Evolutionary conservation across 129 eudicot genomes (phyloP), one percentile per base, ranked within the genome.

Genomic region (Smallanthus sonchifolius): DNA sequence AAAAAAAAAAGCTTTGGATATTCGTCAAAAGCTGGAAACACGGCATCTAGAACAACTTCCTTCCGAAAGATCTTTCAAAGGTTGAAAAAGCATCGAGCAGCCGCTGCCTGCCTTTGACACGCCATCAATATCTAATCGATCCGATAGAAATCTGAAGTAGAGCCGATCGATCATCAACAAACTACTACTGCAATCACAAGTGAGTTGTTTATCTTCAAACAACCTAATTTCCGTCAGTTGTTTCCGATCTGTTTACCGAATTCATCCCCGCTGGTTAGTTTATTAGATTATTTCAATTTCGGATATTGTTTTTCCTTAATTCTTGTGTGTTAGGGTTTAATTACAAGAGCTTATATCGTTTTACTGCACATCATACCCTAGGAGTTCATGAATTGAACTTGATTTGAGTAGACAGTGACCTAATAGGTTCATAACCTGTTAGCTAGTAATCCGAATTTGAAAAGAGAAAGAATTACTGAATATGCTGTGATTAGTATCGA

Each of bases 11-110:
- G n/a, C n/a, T n/a, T n/a, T n/a, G n/a, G 45, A 35, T 57, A 10
- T 51, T 51, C 35, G 75, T 52, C 75, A 71, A 69, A 47, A 15
- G 62, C 74, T 32, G 75, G 19, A 71, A 36, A 38, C 65, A 52
- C 65, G 75, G 65, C 56, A 14, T 51, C 63, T 39, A 55, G 54
- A 51, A 52, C 39, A 40, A 39, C 48, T 72, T 62, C 69, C 57
- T 73, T 45, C 60, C 62, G 20, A 30, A 74, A 54, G 30, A 54
- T 54, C 8, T 54, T 61, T 63, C 43, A 67, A 73, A 73, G 11
- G 60, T 42, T 28, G 68, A 28, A 63, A 61, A 13, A 75, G 15
- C 77, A 34, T 43, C 66, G 15, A 72, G 28, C 76, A 55, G 67
- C 76, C 49, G 75, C 75, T 42, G 47, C 47, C 11, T 72, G 48